Evolutionary conservation across 148 eudicot species (phyloP), one percentile per base, ranked within the genome.

Genomic region (Tetragonia tetragonoides): DNA sequence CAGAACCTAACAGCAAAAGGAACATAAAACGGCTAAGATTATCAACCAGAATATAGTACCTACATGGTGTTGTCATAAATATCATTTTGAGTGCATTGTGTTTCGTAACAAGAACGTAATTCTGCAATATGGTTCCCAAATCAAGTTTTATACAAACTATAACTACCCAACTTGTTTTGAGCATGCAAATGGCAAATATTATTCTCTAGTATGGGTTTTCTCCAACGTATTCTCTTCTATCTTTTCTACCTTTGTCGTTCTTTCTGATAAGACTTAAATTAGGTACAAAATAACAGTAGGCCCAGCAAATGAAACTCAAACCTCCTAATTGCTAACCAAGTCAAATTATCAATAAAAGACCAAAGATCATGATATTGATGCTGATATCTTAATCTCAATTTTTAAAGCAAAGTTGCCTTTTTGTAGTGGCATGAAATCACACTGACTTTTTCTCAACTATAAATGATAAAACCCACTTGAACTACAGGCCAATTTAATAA

Each of bases 341-440:
- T 76, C 63, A 75, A 49, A 44, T 41, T n/a, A 23, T 70, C 59
- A 70, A 62, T 59, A 70, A 68, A 78, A 61, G 40, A 57, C 60
- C 44, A 69, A 70, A 78, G 44, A 40, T 23, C 60, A 61, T 20
- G 74, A 34, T 66, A 15, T n/a, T 44, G 74, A 34, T 66, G 23
- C 41, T 44, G 53, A 64, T 14, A 63, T 63, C 70, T 63, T 51
- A 46, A 41, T 49, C 49, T 62, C 21, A 46, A 62, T 63, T 71
- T 53, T 39, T 38, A 21, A 59, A 72, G 40, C 66, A 65, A 66
- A 65, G 77, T 16, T 56, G 67, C 66, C 66, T 79, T 73, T 70
- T 65, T 66, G 44, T 73, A 73, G 76, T 79, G 81, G 66, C 72
- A 56, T 73, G 77, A 61, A 75, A 62, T 80, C 57, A 80, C 39